These are phyloP conservation scores for Silene vulgaris DNA, from an alignment of 179 eudicot genomes.

Conservation along the genomic window DNA sequence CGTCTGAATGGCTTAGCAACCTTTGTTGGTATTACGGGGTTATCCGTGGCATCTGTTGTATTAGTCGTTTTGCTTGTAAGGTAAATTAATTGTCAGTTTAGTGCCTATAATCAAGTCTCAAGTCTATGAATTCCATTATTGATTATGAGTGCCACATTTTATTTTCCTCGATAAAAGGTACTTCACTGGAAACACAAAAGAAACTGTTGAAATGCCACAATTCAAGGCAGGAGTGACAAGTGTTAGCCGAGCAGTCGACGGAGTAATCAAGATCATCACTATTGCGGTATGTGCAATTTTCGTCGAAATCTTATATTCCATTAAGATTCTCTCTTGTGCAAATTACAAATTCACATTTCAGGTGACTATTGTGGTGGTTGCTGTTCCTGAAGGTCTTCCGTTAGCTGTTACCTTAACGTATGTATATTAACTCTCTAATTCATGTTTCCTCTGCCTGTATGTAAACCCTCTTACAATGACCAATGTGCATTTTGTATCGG, in stretches of 20 bases:
- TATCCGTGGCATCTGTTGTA: constrained; percentile 67
- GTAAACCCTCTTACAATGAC: neutral
- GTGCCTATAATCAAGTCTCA: neutral
- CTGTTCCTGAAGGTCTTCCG: constrained; percentile 98
- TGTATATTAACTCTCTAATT: constrained; percentile 26
- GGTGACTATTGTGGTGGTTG: constrained; percentile 96
- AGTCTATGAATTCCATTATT: neutral
- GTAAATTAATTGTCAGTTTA: constrained; percentile 28
- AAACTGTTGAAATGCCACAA: constrained; percentile 35
- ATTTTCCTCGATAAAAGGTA: constrained; percentile 38
- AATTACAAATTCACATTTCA: constrained; percentile 28
- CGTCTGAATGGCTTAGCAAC: constrained; percentile 95
- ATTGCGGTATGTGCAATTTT: constrained; percentile 62
- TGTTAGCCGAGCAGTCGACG: constrained; percentile 60
- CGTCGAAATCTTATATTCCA: constrained; percentile 5
- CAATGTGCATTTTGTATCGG: neutral
- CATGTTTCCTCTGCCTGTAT: neutral
- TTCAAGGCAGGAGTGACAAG: constrained; percentile 59
- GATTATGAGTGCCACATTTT: neutral
- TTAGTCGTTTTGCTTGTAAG: constrained; percentile 61
- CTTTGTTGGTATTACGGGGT: constrained; percentile 79
- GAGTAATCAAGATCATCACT: constrained; percentile 71
- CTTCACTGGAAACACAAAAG: constrained; percentile 60
- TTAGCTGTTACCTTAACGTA: constrained; percentile 95
- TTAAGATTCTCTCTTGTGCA: neutral